Conservation (phyloP, 257 asterid species). For the Nicotiana knightiana region DNA sequence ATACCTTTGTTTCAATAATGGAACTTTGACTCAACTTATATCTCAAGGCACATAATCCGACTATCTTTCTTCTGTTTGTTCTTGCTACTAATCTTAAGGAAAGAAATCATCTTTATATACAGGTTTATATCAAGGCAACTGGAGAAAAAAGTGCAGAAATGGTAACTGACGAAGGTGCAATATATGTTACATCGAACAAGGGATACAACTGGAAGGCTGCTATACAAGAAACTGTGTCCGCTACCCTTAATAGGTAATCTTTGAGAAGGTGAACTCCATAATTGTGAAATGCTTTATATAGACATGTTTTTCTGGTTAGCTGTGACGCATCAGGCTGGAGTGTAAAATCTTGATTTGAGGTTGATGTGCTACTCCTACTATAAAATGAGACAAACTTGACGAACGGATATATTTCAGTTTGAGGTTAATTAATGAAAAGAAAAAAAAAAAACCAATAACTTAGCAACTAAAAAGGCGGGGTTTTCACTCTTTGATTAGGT, state of each 20-base stretch:
- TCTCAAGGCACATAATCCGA: not conserved
- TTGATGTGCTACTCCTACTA: not conserved
- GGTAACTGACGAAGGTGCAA: constrained; percentile 98
- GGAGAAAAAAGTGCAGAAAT: constrained; percentile 90
- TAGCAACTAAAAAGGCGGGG: not conserved
- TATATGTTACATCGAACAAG: constrained; percentile 78
- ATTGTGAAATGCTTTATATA: constrained; percentile 6
- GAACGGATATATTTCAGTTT: not conserved
- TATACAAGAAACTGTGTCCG: constrained; percentile 95
- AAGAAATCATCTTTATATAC: constrained; percentile 16
- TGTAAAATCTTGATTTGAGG: constrained; percentile 1
- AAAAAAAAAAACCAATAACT: not conserved
- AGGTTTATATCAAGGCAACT: constrained; percentile 79
- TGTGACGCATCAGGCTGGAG: not conserved
- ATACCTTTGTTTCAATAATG: not conserved
- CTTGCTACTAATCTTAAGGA: constrained; percentile 6
- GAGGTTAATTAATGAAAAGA: not conserved
- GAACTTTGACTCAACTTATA: not conserved
- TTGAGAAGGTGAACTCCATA: constrained; percentile 5
- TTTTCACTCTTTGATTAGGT: not conserved
- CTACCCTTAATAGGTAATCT: constrained; percentile 83
- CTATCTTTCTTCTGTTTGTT: not conserved
- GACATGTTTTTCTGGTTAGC: not conserved
- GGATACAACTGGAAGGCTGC: constrained; percentile 99
- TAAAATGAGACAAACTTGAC: not conserved